A percentile compares a stretch with the other conserved stretches of the same genome.
Evolutionary conservation across 2,329 filamentous ascomycete species (phyloP).

Genomic region (Sporothrix pallida): DNA sequence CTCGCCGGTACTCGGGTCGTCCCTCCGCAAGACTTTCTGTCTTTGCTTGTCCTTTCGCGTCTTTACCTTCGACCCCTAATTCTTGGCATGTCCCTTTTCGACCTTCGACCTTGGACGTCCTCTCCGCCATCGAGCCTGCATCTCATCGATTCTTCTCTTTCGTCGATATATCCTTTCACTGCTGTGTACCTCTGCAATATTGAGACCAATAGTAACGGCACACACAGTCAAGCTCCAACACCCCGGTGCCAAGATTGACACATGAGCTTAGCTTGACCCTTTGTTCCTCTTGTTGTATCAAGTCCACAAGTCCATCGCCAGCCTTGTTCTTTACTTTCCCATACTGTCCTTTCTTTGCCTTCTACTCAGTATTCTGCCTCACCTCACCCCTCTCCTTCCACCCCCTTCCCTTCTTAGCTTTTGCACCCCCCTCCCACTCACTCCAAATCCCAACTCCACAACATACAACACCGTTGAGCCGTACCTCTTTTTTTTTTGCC

Average conservation of each 20-base stretch:
- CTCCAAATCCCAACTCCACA: conserved; percentile 12
- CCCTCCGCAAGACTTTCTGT: background rate
- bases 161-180: background rate
- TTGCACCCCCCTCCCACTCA: background rate
- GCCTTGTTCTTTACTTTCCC: conserved; percentile 5
- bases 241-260: conserved; percentile 3
- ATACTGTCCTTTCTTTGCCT: background rate
- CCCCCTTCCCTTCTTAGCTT: background rate
- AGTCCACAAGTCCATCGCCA: background rate
- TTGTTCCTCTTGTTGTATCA: conserved; percentile 15
- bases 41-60: background rate
- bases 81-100: background rate
- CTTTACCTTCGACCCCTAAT: background rate
- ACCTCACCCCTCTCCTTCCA: too few species aligned
- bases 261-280: conserved; percentile 14
- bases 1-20: conserved; percentile 12
- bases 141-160: background rate
- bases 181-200: background rate
- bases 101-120: too few species aligned
- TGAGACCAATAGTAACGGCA: conserved; percentile 1
- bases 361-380: too few species aligned
- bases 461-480: conserved; percentile 19
- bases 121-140: background rate
- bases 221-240: background rate
- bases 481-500: background rate